Evolutionary conservation across 345 rosid genomes (phyloP), one percentile per base, ranked within the genome.

Genomic region (Brassica nigra): DNA sequence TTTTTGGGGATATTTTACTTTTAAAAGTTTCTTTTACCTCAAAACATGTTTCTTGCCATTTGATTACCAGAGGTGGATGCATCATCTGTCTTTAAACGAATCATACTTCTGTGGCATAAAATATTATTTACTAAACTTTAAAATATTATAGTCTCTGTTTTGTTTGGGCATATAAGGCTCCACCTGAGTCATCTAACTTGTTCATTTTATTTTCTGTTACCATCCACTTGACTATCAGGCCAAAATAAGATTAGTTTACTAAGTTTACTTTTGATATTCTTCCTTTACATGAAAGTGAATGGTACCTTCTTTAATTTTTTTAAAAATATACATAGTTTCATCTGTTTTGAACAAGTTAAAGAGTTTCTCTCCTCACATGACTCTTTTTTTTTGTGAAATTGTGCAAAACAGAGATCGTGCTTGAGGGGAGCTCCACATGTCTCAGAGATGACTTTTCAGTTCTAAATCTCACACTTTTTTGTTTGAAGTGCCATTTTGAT

Each of bases 381-480:
- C 72, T 78, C 62, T 18, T 18, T 18, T 29, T 70, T 33, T 47
- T 31, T 61, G 29, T 71, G 29, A 70, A 1, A 54, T 64, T 78
- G 16, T 77, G 52, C 59, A 54, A 62, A 36, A 14, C 57, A 33
- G 16, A 62, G 79, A 75, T 78, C 71, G 20, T 82, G 76, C 54
- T 73, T 66, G 76, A 33, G 28, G 30, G 30, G 74, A 68, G 69
- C 68, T 70, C 33, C 42, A 37, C 68, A 70, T 67, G 80, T 29
- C 23, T 29, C 14, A 54, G 57, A 63, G 11, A 42, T 78, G 15
- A 73, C 55, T 62, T 39, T 42, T 81, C 64, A 74, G 77, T 67
- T 68, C 47, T 74, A 76, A 28, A 36, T 80, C 82, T 81, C 28
- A 11, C 67, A 67, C n/a, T n/a, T n/a, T n/a, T n/a, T n/a, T n/a